phyloP scores from a whole-genome alignment of 768 basidiomycete genomes.

The Termitomyces bulborhizus region DNA sequence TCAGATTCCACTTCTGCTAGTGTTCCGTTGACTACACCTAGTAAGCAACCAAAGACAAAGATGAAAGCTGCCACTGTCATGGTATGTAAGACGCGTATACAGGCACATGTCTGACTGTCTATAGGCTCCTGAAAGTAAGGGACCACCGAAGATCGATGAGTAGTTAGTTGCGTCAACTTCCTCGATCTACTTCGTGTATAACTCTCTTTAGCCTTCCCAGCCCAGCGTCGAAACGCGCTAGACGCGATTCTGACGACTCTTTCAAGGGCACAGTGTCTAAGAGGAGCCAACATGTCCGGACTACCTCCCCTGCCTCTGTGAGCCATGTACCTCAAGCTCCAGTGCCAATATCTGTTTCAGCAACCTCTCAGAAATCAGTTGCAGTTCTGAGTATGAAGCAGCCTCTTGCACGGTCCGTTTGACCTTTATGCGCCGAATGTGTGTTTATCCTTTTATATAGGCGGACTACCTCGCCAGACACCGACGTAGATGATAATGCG shows the following conservation, averaged over 20 bases:
- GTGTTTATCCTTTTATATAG: constrained; percentile 8
- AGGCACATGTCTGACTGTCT: background rate
- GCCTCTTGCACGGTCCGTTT: constrained; percentile 20
- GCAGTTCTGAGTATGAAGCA: constrained; percentile 16
- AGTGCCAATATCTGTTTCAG: constrained; percentile 10
- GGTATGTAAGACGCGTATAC: constrained; percentile 2
- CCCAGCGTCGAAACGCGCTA: constrained; percentile 21
- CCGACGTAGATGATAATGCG: constrained; percentile 40
- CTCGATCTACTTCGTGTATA: background rate
- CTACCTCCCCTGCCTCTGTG: constrained; percentile 24
- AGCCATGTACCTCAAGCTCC: constrained; percentile 19
- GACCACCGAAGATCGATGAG: constrained; percentile 17
- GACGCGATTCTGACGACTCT: constrained; percentile 14
- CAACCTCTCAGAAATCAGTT: constrained; percentile 16
- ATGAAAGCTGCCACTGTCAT: background rate
- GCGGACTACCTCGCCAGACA: constrained; percentile 25
- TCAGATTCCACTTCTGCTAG: constrained; percentile 1
- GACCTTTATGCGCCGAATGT: too few species aligned
- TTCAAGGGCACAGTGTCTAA: constrained; percentile 13
- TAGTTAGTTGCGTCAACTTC: constrained; percentile 11
- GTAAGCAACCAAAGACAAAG: background rate
- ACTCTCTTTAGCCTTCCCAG: constrained; percentile 19
- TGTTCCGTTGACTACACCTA: background rate
- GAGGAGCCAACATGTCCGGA: constrained; percentile 19
- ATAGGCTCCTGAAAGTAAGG: constrained; percentile 17